Evolutionary conservation across 2,329 filamentous ascomycete genomes (phyloP).

Genomic region (Clonostachys chloroleuca): DNA sequence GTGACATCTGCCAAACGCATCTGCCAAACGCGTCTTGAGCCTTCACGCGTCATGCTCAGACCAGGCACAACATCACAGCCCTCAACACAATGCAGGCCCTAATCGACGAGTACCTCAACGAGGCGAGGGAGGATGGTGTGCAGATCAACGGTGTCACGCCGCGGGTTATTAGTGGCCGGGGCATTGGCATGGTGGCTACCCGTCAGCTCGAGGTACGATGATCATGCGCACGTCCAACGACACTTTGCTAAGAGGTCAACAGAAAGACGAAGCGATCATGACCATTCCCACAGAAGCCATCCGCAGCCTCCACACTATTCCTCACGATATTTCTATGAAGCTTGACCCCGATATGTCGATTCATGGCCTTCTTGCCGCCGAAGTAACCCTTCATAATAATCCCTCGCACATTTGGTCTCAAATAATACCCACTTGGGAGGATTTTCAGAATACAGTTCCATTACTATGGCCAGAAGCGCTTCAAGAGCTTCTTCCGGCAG

Average conservation of each 20-base stretch:
- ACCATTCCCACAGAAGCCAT: conserved; percentile 61
- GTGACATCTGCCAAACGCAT: too few species aligned
- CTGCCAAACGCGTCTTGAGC: too few species aligned
- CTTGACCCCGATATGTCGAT: conserved; percentile 53
- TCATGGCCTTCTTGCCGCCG: conserved; percentile 69
- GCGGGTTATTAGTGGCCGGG: conserved; percentile 60
- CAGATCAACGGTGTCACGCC: conserved; percentile 59
- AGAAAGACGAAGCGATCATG: conserved; percentile 53
- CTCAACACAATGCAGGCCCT: too few species aligned
- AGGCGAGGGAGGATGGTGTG: conserved; percentile 2
- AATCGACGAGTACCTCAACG: neutral
- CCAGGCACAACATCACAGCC: too few species aligned
- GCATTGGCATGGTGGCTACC: conserved; percentile 68
- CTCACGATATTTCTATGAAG: conserved; percentile 43
- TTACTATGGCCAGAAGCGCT: conserved; percentile 42
- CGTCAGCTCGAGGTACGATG: conserved; percentile 51
- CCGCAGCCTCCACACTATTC: conserved; percentile 58
- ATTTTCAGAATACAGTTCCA: conserved; percentile 42
- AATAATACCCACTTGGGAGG: conserved; percentile 59
- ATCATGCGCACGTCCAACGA: neutral
- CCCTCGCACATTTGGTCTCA: conserved; percentile 53
- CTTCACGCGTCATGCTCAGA: too few species aligned
- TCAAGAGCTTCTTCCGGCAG: conserved; percentile 38
- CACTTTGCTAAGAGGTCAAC: neutral
- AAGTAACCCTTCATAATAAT: conserved; percentile 52